phyloP scores from a whole-genome alignment of 768 basidiomycete genomes.

The Termitomyces sp. region DNA sequence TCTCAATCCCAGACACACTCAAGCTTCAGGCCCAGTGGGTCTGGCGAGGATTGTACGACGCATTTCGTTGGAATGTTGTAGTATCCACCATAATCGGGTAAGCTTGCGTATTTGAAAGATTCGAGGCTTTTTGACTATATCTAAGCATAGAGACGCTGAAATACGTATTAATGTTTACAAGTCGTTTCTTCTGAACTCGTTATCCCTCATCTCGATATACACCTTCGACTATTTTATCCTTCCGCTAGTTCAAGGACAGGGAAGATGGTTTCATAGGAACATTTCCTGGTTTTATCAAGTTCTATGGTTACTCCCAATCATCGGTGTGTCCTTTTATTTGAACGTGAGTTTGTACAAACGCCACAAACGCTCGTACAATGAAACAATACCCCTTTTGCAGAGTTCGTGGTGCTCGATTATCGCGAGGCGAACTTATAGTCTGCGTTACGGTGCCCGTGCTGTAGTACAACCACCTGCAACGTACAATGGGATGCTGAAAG shows the following conservation, averaged over 20 bases:
- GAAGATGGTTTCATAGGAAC: constrained; percentile 66
- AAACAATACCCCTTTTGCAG: constrained; percentile 31
- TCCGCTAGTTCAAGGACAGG: constrained; percentile 58
- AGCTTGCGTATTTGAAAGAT: neutral
- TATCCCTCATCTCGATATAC: constrained; percentile 71
- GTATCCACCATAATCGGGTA: constrained; percentile 55
- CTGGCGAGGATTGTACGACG: constrained; percentile 58
- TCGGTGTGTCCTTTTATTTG: constrained; percentile 72
- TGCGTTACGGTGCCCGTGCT: constrained; percentile 65
- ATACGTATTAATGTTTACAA: constrained; percentile 72
- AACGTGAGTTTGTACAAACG: constrained; percentile 51
- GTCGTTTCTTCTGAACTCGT: constrained; percentile 64
- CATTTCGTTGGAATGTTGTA: constrained; percentile 70
- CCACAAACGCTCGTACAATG: neutral
- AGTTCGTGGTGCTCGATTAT: constrained; percentile 74
- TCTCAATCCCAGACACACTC: constrained; percentile 56
- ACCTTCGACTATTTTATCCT: constrained; percentile 69
- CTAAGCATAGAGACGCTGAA: constrained; percentile 57
- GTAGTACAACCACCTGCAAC: constrained; percentile 40
- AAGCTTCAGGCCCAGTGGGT: constrained; percentile 57
- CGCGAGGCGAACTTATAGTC: constrained; percentile 65
- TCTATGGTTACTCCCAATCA: constrained; percentile 76
- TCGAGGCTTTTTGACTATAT: neutral
- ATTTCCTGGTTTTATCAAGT: constrained; percentile 73
- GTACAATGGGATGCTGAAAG: constrained; percentile 66